phyloP scores from a whole-genome alignment of 306 rosid genomes.

The Erythrophleum fordii region DNA sequence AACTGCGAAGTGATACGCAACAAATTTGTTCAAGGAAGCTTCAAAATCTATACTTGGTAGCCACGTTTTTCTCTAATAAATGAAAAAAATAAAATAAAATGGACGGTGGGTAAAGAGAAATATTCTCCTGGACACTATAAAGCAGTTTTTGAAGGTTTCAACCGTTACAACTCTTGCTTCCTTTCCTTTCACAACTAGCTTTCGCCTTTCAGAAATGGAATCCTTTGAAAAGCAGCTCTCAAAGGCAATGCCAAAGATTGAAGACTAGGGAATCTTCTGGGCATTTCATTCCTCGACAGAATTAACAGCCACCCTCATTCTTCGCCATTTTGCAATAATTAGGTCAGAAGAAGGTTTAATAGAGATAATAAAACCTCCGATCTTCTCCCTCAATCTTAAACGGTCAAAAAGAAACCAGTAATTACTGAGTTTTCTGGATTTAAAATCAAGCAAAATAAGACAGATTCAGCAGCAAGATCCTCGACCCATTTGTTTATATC shows the following conservation, averaged over 20 bases:
- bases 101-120: slow-evolving; percentile 44
- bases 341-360: slow-evolving; percentile 25
- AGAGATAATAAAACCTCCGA: slow-evolving; percentile 32
- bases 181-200: slow-evolving; percentile 22
- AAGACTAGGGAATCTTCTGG: slow-evolving; percentile 46
- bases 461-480: slow-evolving; percentile 52
- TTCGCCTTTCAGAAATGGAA: slow-evolving; percentile 55
- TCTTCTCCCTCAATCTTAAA: slow-evolving; percentile 36
- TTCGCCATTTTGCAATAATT: slow-evolving; percentile 20
- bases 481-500: slow-evolving; percentile 34
- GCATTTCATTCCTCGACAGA: slow-evolving; percentile 55
- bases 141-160: slow-evolving; percentile 76
- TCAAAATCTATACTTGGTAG: slow-evolving; percentile 40
- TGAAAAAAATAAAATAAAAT: slow-evolving; percentile 29
- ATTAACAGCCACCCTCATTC: slow-evolving; percentile 41
- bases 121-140: slow-evolving; percentile 41
- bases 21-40: slow-evolving; percentile 35
- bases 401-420: slow-evolving; percentile 35
- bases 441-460: slow-evolving; percentile 22
- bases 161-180: slow-evolving; percentile 55
- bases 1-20: slow-evolving; percentile 36
- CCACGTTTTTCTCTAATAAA: slow-evolving; percentile 48
- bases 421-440: slow-evolving; percentile 16
- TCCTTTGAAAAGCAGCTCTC: slow-evolving; percentile 53
- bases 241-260: slow-evolving; percentile 41